These are phyloP conservation scores for Aureobasidium zeae DNA, from an alignment of 2,329 filamentous ascomycete genomes.

Conservation along the genomic window DNA sequence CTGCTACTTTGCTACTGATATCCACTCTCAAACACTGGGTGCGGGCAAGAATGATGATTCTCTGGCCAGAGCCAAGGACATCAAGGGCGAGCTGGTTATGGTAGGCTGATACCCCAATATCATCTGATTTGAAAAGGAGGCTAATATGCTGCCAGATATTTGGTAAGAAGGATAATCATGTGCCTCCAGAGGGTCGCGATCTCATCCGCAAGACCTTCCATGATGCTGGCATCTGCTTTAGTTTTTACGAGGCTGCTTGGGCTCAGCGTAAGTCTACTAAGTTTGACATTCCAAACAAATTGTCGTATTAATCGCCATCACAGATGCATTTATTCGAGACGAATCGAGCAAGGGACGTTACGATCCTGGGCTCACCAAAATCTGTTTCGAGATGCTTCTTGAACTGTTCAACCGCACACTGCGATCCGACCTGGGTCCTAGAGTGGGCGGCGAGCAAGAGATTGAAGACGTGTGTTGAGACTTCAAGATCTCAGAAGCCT, in stretches of 20 bases:
- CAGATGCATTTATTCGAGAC: constrained; percentile 83
- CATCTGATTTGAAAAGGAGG: constrained; percentile 22
- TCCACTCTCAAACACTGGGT: constrained; percentile 71
- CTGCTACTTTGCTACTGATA: constrained; percentile 87
- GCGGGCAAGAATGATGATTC: constrained; percentile 55
- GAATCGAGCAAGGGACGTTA: constrained; percentile 91
- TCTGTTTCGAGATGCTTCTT: constrained; percentile 83
- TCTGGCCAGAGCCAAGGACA: constrained; percentile 51
- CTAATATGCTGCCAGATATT: constrained; percentile 50
- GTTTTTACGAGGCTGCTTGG: constrained; percentile 85
- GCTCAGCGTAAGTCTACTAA: constrained; percentile 58
- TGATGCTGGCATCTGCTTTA: constrained; percentile 63
- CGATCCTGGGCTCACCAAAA: constrained; percentile 74
- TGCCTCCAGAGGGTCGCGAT: constrained; percentile 72
- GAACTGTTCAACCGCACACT: constrained; percentile 74
- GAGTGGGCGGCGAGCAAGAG: constrained; percentile 43
- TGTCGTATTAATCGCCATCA: neutral
- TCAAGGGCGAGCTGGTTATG: constrained; percentile 73
- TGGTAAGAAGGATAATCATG: constrained; percentile 82
- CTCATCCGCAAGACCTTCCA: constrained; percentile 74
- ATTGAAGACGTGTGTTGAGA: constrained; percentile 31
- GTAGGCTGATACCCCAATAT: constrained; percentile 27
- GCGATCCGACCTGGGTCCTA: constrained; percentile 66
- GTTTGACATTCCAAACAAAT: neutral
- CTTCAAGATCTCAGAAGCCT: no score